Evolutionary conservation across 108 stramenopile species (phyloP).

Genomic region (Aurantiochytrium sp.): DNA sequence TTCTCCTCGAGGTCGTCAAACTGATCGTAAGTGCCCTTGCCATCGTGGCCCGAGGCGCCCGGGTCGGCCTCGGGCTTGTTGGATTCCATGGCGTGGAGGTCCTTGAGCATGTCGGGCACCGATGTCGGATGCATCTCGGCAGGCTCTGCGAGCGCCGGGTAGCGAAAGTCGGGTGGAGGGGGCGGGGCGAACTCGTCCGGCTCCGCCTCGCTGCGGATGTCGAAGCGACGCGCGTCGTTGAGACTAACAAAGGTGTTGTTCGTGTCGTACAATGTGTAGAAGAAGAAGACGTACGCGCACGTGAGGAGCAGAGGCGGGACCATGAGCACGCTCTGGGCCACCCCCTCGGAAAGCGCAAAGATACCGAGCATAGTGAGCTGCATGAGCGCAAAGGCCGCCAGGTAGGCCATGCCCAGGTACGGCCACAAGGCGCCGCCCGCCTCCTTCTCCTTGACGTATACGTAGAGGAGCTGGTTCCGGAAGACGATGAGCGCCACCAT

Average conservation of each 20-base stretch:
- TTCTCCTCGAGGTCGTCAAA: too few relatives aligned
- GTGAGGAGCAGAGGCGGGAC: not conserved
- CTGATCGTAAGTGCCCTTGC: too few relatives aligned
- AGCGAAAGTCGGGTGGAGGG: not conserved
- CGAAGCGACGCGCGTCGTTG: not conserved
- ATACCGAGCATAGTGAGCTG: constrained; percentile 34
- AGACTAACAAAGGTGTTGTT: not conserved
- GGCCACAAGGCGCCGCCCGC: constrained; percentile 50
- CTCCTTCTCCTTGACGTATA: constrained; percentile 55
- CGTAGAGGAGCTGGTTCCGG: constrained; percentile 57
- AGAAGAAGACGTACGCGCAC: not conserved
- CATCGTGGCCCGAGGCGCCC: too few relatives aligned
- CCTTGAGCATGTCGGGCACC: not conserved
- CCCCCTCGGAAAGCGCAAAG: constrained; percentile 31
- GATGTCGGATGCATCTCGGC: not conserved
- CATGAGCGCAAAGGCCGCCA: constrained; percentile 44
- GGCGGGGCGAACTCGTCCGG: not conserved
- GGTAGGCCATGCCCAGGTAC: constrained; percentile 44
- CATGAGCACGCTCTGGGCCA: constrained; percentile 6
- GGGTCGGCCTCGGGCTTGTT: not conserved
- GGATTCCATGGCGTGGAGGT: not conserved
- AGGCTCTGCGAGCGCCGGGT: not conserved
- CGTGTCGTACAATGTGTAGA: not conserved
- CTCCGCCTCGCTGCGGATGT: not conserved
- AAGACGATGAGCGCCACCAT: constrained; percentile 43